These are phyloP conservation scores for Coemansia sp. DNA, from an alignment of 192 early-diverging fungal genomes.

Conservation along the genomic window DNA sequence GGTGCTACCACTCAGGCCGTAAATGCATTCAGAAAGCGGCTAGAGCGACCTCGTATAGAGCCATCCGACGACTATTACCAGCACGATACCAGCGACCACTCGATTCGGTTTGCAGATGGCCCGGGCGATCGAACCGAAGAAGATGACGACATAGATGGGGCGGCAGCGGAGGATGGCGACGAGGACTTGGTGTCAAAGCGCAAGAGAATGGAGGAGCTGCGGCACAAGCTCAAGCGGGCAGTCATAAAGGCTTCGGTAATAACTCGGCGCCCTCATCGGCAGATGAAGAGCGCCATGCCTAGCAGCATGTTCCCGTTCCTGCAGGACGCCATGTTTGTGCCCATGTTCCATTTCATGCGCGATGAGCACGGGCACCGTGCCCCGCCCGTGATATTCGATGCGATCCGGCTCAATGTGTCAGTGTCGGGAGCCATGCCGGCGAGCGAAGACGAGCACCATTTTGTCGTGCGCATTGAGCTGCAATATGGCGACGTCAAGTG, in stretches of 20 bases:
- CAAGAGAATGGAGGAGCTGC: constrained; percentile 37
- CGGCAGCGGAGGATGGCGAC: constrained; percentile 5
- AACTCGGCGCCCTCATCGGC: constrained; percentile 35
- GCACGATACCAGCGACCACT: neutral
- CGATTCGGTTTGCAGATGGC: neutral
- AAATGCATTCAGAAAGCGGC: neutral
- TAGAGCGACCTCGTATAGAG: neutral
- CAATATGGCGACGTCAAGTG: constrained; percentile 80
- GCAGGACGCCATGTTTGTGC: constrained; percentile 55
- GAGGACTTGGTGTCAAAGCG: constrained; percentile 17
- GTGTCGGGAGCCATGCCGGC: constrained; percentile 7
- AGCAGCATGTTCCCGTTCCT: constrained; percentile 53
- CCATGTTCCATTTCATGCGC: constrained; percentile 55
- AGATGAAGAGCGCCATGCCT: constrained; percentile 37
- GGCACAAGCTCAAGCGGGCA: constrained; percentile 42
- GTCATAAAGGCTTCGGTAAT: constrained; percentile 51
- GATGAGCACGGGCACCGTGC: constrained; percentile 52
- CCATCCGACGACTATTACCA: neutral
- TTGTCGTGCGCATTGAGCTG: constrained; percentile 68
- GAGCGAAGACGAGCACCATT: constrained; percentile 42
- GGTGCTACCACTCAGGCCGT: neutral
- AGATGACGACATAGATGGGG: neutral
- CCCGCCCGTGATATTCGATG: constrained; percentile 56
- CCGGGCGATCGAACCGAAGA: neutral
- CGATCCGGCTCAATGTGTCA: constrained; percentile 42